Evolutionary conservation across 2,329 filamentous ascomycete genomes (phyloP).

Genomic region (Pseudogymnoascus sp.): DNA sequence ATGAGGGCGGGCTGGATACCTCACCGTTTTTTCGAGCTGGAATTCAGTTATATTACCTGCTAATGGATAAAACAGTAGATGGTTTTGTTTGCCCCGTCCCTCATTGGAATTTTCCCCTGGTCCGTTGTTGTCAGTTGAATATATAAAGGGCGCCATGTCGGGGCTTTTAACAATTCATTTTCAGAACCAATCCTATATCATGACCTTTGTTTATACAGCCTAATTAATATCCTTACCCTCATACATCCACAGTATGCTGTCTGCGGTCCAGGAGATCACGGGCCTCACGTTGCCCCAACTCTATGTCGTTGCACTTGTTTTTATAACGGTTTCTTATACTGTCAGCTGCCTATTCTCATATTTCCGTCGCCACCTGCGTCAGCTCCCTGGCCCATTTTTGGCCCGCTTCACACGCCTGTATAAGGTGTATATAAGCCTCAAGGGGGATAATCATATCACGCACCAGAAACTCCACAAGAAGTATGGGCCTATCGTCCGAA

Average conservation of each 20-base stretch:
- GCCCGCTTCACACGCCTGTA: constrained; percentile 16
- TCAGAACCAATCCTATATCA: background rate
- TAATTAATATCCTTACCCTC: background rate
- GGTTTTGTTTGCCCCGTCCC: background rate
- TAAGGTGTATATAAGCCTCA: background rate
- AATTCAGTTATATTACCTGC: background rate
- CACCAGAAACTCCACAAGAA: background rate
- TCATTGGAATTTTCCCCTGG: background rate
- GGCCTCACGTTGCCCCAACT: background rate
- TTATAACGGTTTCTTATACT: background rate
- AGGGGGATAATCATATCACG: background rate
- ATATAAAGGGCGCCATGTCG: background rate
- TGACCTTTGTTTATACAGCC: background rate
- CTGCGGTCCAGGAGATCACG: background rate
- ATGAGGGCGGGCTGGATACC: background rate
- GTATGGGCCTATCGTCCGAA: constrained; percentile 13
- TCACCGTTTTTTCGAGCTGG: background rate
- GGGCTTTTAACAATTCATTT: background rate
- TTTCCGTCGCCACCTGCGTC: constrained; percentile 2
- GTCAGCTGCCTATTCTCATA: background rate
- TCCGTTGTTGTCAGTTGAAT: background rate
- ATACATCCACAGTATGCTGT: background rate
- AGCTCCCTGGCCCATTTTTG: constrained; percentile 20
- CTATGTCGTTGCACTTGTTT: background rate
- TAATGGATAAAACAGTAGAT: background rate